These are phyloP conservation scores for Hirsutella rhossiliensis DNA, from an alignment of 2,329 filamentous ascomycete genomes.

Conservation along the genomic window DNA sequence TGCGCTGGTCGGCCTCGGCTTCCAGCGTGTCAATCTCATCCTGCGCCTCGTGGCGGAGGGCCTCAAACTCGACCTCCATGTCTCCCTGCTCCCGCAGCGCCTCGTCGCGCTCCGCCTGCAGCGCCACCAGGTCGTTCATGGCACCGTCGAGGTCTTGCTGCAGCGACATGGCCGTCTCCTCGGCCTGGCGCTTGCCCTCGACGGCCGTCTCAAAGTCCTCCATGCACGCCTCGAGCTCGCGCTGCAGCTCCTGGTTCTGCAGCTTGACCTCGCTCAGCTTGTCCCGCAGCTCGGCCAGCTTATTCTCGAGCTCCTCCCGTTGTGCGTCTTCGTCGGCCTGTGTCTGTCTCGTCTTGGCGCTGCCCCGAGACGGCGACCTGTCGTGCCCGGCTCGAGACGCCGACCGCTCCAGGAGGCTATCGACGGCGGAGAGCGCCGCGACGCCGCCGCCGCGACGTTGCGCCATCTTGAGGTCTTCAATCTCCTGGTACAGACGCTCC, in stretches of 20 bases:
- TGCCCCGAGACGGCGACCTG: constrained; percentile 63
- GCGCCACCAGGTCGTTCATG: constrained; percentile 62
- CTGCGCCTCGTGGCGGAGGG: constrained; percentile 50
- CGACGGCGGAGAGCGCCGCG: constrained; percentile 51
- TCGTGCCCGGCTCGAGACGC: constrained; percentile 67
- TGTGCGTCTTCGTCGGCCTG: constrained; percentile 56
- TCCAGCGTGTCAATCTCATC: constrained; percentile 56
- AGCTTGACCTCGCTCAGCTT: constrained; percentile 77
- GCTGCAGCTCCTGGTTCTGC: constrained; percentile 78
- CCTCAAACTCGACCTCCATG: constrained; percentile 49
- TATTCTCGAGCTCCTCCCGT: constrained; percentile 76
- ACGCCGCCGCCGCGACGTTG: constrained; percentile 60
- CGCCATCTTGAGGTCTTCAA: constrained; percentile 87
- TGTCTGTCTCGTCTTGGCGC: constrained; percentile 54
- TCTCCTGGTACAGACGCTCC: constrained; percentile 89
- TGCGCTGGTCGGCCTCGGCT: constrained; percentile 59
- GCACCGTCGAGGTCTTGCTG: constrained; percentile 73
- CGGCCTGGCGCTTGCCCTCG: constrained; percentile 47
- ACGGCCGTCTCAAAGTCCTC: constrained; percentile 68
- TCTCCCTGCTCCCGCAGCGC: constrained; percentile 54
- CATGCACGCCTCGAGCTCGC: constrained; percentile 68
- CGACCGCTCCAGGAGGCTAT: constrained; percentile 90
- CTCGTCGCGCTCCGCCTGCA: constrained; percentile 80
- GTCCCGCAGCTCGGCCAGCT: constrained; percentile 73
- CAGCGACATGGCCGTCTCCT: constrained; percentile 46